These are phyloP conservation scores for Cutaneotrichosporon arboriforme DNA, from an alignment of 1,284 basidiomycete genomes.

Conservation along the genomic window DNA sequence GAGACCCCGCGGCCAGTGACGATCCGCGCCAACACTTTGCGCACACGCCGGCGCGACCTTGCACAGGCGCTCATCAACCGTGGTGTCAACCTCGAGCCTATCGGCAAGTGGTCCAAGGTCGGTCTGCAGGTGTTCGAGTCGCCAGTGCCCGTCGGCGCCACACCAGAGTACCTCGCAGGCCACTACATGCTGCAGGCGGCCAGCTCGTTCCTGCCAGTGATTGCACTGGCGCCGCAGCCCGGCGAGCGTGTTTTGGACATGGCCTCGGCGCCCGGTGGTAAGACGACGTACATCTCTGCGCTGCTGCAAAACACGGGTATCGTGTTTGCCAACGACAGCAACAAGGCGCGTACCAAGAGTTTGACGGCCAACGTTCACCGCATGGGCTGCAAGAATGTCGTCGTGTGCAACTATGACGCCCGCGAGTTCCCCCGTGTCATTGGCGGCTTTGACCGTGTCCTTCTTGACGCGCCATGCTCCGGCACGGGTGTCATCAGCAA, in stretches of 20 bases:
- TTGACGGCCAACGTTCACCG: constrained; percentile 94
- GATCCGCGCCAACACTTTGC: constrained; percentile 94
- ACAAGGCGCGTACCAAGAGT: constrained; percentile 92
- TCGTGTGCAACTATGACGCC: constrained; percentile 96
- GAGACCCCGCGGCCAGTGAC: constrained; percentile 95
- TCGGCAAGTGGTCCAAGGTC: constrained; percentile 98
- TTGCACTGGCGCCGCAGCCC: constrained; percentile 87
- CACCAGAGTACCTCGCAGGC: constrained; percentile 96
- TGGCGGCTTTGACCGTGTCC: constrained; percentile 93
- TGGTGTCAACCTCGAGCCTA: constrained; percentile 93
- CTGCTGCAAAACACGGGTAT: constrained; percentile 95
- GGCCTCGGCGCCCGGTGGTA: constrained; percentile 97
- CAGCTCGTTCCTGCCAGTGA: constrained; percentile 97
- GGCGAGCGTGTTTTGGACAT: constrained; percentile 95
- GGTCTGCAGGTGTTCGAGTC: constrained; percentile 97
- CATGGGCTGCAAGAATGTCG: constrained; percentile 96
- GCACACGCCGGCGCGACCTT: constrained; percentile 86
- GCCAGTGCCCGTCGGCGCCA: constrained; percentile 90
- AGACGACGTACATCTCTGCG: constrained; percentile 93
- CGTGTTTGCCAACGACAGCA: constrained; percentile 97
- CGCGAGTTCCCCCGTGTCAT: constrained; percentile 99
- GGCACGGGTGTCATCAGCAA: constrained; percentile 99
- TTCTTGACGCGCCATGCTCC: constrained; percentile 95
- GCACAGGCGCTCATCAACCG: constrained; percentile 92
- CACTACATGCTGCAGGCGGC: constrained; percentile 99